Base-by-base conservation (phyloP, 805 yeast genomes). In the Brettanomyces custersianus region DNA sequence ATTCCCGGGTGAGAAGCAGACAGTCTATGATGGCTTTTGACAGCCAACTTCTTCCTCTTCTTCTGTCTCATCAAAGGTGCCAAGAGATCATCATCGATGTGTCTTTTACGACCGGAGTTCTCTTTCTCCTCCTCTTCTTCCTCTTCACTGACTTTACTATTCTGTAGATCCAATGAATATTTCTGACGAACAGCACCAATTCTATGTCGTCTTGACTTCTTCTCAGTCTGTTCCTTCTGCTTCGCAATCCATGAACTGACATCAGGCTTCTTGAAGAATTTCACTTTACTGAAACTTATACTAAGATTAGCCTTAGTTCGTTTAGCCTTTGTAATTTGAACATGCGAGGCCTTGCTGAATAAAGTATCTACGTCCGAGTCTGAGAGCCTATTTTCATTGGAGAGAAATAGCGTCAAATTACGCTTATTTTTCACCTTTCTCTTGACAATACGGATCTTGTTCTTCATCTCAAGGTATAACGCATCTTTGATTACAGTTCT, bases 401-500 rank as follows among this genome's bases (percentile, higher is more conserved):
- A 42, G 11, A 39, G 30, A 8, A 44, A 20, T n/a, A 32, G 19
- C 1, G 31, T 15, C 4, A 20, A 18, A 4, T 18, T 11, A 16
- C 25, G 29, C 16, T 21, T 16, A 16, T 16, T 13, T 13, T 22
- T n/a, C 2, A 30, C 16, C 26, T 16, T 10, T 26, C 17, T 18
- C 18, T 34, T 33, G 16, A 39, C 41, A 1, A 45, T 31, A n/a
- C 29, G 37, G 5, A 55, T 28, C 4, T 36, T 17, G 0, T 63
- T 59, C 10, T 61, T 53, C 0, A 44, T 41, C 4, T 54, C 54
- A 20, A 75, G 54, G 4, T 46, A 39, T 1, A 45, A 42, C 0
- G 71, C 57, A 42, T 73, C 80, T 5, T 68, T 63, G 5, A 51
- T 47, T 10, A 72, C 47, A 0, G 88, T 80, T 35, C 66, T 68